Evolutionary conservation across 106 monocot species (phyloP), one percentile per base, ranked within the genome.

Genomic region (Dendrobium huoshanense): DNA sequence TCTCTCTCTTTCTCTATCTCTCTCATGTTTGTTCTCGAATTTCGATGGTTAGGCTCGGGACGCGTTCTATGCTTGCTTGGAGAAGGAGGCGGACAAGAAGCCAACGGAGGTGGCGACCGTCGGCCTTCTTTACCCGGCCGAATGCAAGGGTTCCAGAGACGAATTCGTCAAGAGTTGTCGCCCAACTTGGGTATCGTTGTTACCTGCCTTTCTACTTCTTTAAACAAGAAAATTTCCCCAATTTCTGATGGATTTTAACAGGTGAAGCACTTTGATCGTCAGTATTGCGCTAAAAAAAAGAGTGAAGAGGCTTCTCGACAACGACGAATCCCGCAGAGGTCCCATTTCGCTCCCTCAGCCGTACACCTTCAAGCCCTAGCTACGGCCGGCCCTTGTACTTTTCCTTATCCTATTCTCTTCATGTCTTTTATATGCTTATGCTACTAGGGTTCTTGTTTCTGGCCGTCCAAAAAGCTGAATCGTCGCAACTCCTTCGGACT

Each of bases 211-310:
- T 9, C 17, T 7, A 25, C 49, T 10, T 49, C 45, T 27, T 25
- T 8, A 47, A 48, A 48, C 3, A 0, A 49, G 10, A 24, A 49
- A 24, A n/a, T 33, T 10, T 40, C 55, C 20, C 67, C 25, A 7
- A 45, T 73, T 33, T 76, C 48, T 13, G 24, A 67, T 33, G 51
- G 13, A 75, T 83, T 81, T 27, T 27, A 59, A 56, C 61, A 99
- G 99, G 99, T 99, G 74, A 99, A 91, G 87, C 99, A 95, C 83
- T 99, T 99, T 59, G 93, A 99, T 80, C 83, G 93, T 80, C 95
- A 93, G 83, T 87, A 89, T 75, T 91, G 90, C 75, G 91, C 87
- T 56, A 99, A 90, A 86, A 93, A 93, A 92, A 86, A 80, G 86
- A 81, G 87, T 95, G 47, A 91, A 89, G 83, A 82, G 95, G 80